Base-by-base conservation (phyloP, 2,329 filamentous ascomycete genomes). In the Pyricularia grisea region DNA sequence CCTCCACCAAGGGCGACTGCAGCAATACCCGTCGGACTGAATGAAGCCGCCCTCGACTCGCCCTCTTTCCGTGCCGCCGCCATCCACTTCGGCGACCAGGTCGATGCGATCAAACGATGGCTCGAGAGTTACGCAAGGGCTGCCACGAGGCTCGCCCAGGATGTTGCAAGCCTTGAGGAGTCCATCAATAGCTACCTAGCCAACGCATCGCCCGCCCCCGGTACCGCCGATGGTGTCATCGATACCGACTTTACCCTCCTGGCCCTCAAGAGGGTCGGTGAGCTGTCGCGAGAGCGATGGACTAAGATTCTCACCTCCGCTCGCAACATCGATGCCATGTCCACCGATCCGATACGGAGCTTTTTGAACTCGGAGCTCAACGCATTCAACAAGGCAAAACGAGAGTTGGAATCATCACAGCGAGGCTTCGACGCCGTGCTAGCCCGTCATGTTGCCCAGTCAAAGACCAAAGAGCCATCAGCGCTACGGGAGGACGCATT, bases 181-280 rank as follows among this genome's bases (percentile, higher is more conserved):
- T 86, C 91, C 11, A 89, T 97, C 74, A 91, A 91, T 77, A 83
- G 82, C 68, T 95, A 95, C 76, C 83, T 97, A 23, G 82, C 88
- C 70, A 90, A 91, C 73, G 90, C 92, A 33, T 86, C 90, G n/a
- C 92, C 92, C 30, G 90, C 91, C 4, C 79, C 86, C 27, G 86
- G 89, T 69, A 84, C 93, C 69, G 92, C 91, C 70, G 94, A 97
- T 78, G 90, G 91, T 68, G 87, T 73, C 68, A 84, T 99, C 76
- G 95, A 99, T 77, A 93, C 97, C 80, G 95, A 99, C 80, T 98
- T 98, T 78, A 95, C 94, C 0, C 84, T 97, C 66, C 83, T 97
- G 71, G 93, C 94, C 20, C 87, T 98, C 78, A 92, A 91, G 78
- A 87, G 92, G 69, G 91, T 94, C 76, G 91, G 90, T 23, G 94